These are phyloP conservation scores for Iodosphaeria phyllophila DNA, from an alignment of 2,329 filamentous ascomycete species.

Conservation along the genomic window DNA sequence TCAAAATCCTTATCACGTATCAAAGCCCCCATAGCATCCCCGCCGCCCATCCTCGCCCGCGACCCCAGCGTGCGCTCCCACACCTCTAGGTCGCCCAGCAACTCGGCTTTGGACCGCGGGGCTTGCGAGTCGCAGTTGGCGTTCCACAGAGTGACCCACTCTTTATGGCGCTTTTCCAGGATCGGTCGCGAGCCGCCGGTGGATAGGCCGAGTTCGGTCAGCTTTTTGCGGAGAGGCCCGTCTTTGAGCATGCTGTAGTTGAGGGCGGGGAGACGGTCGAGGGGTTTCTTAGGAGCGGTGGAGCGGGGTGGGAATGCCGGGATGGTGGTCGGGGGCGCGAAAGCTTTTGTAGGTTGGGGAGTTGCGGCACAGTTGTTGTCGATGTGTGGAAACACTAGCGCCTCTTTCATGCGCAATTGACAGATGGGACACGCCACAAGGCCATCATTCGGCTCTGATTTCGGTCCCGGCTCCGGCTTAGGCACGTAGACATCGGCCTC, in stretches of 20 bases:
- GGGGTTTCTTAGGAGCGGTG: slow-evolving; percentile 17
- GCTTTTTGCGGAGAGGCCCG: slow-evolving; percentile 55
- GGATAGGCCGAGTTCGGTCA: slow-evolving; percentile 64
- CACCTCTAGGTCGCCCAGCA: slow-evolving; percentile 60
- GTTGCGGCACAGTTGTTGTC: slow-evolving; percentile 36
- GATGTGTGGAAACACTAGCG: slow-evolving; percentile 62
- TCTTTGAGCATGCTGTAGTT: slow-evolving; percentile 85
- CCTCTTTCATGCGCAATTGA: slow-evolving; percentile 57
- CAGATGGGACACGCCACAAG: slow-evolving; percentile 76
- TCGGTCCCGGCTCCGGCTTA: slow-evolving; percentile 5
- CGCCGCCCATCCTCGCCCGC: slow-evolving; percentile 22
- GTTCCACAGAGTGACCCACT: slow-evolving; percentile 94
- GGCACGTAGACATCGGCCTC: slow-evolving; percentile 18
- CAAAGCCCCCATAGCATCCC: slow-evolving; percentile 21
- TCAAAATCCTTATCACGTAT: slow-evolving; percentile 87
- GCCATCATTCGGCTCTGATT: slow-evolving; percentile 39
- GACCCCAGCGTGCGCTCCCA: slow-evolving; percentile 78
- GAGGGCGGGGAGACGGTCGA: slow-evolving; percentile 56
- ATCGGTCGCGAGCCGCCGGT: slow-evolving; percentile 46
- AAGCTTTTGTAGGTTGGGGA: slow-evolving; percentile 11
- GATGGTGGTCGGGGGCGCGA: neutral
- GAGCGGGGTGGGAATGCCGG: slow-evolving; percentile 2
- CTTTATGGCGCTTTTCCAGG: slow-evolving; percentile 64
- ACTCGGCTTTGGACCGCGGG: slow-evolving; percentile 50
- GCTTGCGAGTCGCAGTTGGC: slow-evolving; percentile 77